A percentile compares a stretch with the other conserved stretches of the same genome.
Conservation (phyloP, 768 basidiomycete species). For the Collybiopsis confluens region DNA sequence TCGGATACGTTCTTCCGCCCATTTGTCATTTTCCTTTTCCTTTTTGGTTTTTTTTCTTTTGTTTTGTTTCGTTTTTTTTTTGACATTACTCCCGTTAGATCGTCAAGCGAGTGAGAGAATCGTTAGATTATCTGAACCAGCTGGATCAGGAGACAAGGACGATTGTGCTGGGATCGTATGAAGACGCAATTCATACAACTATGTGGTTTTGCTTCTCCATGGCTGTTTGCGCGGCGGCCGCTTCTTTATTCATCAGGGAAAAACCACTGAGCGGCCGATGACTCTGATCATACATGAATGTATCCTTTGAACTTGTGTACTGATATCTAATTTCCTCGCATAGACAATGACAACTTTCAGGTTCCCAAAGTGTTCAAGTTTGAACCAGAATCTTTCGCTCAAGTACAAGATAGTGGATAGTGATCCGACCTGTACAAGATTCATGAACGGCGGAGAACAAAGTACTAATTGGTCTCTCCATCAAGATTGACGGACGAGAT, state of each 20-base stretch:
- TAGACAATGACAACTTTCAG: too few relatives aligned
- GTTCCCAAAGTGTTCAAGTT: too few relatives aligned
- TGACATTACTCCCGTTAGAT: slow-evolving; percentile 27
- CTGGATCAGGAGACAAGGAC: slow-evolving; percentile 35
- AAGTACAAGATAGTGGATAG: too few relatives aligned
- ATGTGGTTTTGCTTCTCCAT: slow-evolving; percentile 44
- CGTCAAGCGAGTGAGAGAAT: slow-evolving; percentile 44
- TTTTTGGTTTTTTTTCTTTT: too few relatives aligned
- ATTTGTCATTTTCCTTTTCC: too few relatives aligned
- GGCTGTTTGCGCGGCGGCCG: slow-evolving; percentile 36
- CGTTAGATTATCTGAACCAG: slow-evolving; percentile 41
- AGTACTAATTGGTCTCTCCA: too few relatives aligned
- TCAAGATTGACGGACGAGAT: too few relatives aligned
- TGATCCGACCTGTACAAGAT: too few relatives aligned
- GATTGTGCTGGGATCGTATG: slow-evolving; percentile 38
- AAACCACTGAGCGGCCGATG: slow-evolving; percentile 24
- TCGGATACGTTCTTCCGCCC: neutral
- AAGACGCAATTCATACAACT: slow-evolving; percentile 40
- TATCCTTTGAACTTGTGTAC: too few relatives aligned
- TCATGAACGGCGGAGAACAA: too few relatives aligned
- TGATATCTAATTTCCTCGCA: neutral
- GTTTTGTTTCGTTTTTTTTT: neutral
- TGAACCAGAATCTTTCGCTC: too few relatives aligned
- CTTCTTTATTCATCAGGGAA: slow-evolving; percentile 51
- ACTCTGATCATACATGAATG: too few relatives aligned